Evolutionary conservation across 306 rosid species (phyloP), one percentile per base, ranked within the genome.

Genomic region (Cicer chorassanicum): DNA sequence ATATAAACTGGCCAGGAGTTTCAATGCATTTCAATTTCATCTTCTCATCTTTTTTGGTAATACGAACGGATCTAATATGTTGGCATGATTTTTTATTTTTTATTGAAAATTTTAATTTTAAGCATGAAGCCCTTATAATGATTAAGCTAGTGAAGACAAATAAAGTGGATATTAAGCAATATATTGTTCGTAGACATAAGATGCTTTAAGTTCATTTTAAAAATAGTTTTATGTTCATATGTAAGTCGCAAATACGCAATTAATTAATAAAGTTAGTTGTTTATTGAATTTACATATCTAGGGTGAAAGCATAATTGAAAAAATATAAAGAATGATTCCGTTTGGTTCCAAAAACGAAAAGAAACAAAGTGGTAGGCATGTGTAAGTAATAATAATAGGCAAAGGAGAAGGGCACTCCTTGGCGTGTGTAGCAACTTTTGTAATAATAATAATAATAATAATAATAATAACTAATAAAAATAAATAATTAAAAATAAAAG

Each of bases 351-450:
- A 44, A 51, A 40, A 51, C 2, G 8, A 6, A 6, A 67, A 80
- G 70, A 76, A 65, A 48, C 76, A 48, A 62, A 79, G 80, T 57
- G 72, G 53, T 1, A 57, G 54, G 49, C 81, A 81, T 70, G 84
- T 69, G 68, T 49, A 14, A 8, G 53, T 67, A 74, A 57, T 74
- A 45, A 48, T 65, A 54, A 70, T 24, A 24, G 4, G 4, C 34
- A 24, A 24, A 24, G 34, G 34, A 24, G 34, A 24, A 24, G 34
- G 4, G 34, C 34, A 24, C 34, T 24, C 46, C 6, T 49, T 40
- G 75, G 76, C 44, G 65, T 61, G 78, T 78, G 66, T 16, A 57
- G n/a, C 55, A 43, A n/a, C 56, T 67, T 64, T 39, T 54, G 10
- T 63, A 7, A 72, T 15, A 19, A 21, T 24, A 24, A 72, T 15